Evolutionary conservation across 2,329 filamentous ascomycete genomes (phyloP).

Genomic region (Xylariaceae sp.): DNA sequence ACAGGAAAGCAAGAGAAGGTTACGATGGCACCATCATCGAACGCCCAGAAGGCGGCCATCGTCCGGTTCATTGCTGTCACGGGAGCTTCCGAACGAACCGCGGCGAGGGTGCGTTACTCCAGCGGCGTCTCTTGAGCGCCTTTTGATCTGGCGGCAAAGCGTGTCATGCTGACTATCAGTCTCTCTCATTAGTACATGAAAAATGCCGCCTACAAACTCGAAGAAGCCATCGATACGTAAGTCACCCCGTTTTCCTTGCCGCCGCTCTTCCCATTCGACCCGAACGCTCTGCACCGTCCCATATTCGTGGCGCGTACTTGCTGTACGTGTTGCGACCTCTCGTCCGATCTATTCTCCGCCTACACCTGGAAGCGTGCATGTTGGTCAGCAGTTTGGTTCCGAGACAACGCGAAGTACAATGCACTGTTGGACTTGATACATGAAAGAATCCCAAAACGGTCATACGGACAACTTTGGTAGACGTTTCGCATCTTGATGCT

Average conservation of each 20-base stretch:
- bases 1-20: background rate
- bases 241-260: conserved; percentile 32
- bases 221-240: conserved; percentile 54
- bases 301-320: background rate
- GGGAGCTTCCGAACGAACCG: conserved; percentile 27
- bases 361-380: background rate
- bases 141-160: background rate
- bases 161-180: background rate
- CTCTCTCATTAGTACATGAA: conserved; percentile 32
- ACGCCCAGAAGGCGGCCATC: conserved; percentile 27
- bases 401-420: background rate
- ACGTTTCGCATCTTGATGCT: background rate
- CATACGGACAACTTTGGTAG: background rate
- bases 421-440: background rate
- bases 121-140: background rate
- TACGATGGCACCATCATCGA: conserved; percentile 27
- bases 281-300: background rate
- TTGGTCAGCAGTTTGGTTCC: background rate
- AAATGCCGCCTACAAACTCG: conserved; percentile 44
- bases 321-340: background rate
- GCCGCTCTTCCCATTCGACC: background rate
- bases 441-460: background rate
- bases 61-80: conserved; percentile 30
- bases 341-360: background rate
- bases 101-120: conserved; percentile 23